Percentiles rank a stretch among this genome's conserved stretches.
Conservation (phyloP, 2,329 filamentous ascomycete genomes). For the Ascochyta koolunga region DNA sequence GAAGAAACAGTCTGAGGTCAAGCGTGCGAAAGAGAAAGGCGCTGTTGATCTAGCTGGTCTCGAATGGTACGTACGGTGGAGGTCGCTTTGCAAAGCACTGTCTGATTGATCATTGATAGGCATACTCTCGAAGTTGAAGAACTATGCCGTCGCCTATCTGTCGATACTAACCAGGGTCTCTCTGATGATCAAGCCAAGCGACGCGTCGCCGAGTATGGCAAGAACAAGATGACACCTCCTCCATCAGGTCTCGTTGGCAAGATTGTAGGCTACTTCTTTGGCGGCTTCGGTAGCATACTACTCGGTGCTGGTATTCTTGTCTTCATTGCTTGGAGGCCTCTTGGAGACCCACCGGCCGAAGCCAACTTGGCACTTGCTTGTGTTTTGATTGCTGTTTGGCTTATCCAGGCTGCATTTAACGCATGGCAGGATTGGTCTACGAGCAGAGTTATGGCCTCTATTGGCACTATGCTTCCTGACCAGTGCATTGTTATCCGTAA, state of each 20-base stretch:
- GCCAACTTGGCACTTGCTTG: conserved; percentile 77
- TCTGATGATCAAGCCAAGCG: conserved; percentile 63
- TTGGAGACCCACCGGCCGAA: conserved; percentile 71
- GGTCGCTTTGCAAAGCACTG: not conserved
- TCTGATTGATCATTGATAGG: conserved; percentile 29
- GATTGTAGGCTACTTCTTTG: conserved; percentile 74
- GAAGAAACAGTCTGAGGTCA: conserved; percentile 35
- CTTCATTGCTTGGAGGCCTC: conserved; percentile 77
- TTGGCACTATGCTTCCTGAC: conserved; percentile 80
- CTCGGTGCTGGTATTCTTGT: conserved; percentile 73
- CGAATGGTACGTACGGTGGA: conserved; percentile 56
- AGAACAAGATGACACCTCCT: conserved; percentile 70
- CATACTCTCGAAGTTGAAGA: conserved; percentile 66
- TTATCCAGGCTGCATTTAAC: conserved; percentile 57
- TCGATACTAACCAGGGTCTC: conserved; percentile 64
- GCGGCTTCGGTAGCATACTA: conserved; percentile 75
- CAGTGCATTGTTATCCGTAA: conserved; percentile 70
- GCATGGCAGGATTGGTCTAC: conserved; percentile 77
- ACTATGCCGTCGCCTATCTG: conserved; percentile 64
- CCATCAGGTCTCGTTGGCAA: conserved; percentile 65
- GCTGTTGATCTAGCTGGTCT: conserved; percentile 57
- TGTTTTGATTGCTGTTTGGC: conserved; percentile 73
- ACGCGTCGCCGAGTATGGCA: conserved; percentile 66
- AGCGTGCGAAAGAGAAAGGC: conserved; percentile 43
- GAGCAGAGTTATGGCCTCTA: conserved; percentile 77